A percentile compares a stretch with the other conserved stretches of the same genome.
Conservation (phyloP, 1,139 yeast species). For the Maudiozyma humilis region DNA sequence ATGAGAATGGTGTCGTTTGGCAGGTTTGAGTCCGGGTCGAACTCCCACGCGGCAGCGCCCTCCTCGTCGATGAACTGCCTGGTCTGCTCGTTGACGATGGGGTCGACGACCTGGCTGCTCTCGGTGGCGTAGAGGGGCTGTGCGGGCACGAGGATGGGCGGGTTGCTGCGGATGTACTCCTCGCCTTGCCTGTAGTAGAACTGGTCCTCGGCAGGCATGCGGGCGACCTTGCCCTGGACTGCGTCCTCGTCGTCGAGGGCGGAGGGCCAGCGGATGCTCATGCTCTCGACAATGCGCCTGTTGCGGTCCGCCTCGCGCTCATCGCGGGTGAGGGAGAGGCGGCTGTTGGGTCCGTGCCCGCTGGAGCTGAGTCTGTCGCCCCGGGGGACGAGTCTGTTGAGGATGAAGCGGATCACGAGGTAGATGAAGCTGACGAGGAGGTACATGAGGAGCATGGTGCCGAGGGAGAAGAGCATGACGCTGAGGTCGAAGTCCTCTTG, state of each 20-base stretch:
- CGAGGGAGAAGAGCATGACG: constrained; percentile 20
- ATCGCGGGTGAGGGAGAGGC: constrained; percentile 3
- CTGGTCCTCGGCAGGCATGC: constrained; percentile 62
- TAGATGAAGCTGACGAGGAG: constrained; percentile 19
- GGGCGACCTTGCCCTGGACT: constrained; percentile 55
- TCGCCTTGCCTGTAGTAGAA: constrained; percentile 62
- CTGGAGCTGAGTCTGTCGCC: not conserved
- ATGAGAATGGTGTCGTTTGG: constrained; percentile 55
- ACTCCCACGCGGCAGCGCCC: constrained; percentile 91
- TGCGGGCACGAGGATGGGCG: constrained; percentile 43
- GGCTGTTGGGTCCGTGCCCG: not conserved
- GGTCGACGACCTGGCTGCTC: constrained; percentile 35
- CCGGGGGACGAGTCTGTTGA: constrained; percentile 18
- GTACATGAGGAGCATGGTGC: constrained; percentile 22
- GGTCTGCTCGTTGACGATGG: constrained; percentile 45
- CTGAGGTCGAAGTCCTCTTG: constrained; percentile 22
- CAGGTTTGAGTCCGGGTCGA: constrained; percentile 59
- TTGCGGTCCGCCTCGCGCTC: constrained; percentile 6
- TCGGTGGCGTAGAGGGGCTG: constrained; percentile 31
- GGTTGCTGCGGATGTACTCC: constrained; percentile 43
- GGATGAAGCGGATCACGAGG: constrained; percentile 16
- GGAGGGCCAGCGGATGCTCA: constrained; percentile 33
- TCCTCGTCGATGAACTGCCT: constrained; percentile 63
- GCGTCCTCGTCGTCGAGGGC: constrained; percentile 58
- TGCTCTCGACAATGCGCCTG: constrained; percentile 9